Percentiles rank a stretch among this genome's conserved stretches.
Conservation (phyloP, 148 eudicot genomes). For the Silene latifolia region DNA sequence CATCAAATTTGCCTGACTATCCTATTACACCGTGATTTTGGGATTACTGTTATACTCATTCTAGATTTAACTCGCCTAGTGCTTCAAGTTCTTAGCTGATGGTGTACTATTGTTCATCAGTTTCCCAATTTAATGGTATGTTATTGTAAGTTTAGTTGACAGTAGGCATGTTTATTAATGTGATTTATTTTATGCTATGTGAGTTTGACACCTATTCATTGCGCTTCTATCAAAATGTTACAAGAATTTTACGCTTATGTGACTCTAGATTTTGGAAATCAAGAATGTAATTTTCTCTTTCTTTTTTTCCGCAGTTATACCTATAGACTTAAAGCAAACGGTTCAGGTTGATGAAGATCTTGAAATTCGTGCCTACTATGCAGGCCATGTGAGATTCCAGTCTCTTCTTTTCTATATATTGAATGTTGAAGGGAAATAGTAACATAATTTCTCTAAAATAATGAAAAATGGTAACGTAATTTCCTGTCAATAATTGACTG, state of each 20-base stretch:
- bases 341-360: slow-evolving; percentile 82
- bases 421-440: background rate
- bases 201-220: background rate
- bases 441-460: no score
- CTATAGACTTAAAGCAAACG: slow-evolving; percentile 90
- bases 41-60: background rate
- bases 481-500: no score
- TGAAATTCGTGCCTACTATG: slow-evolving; percentile 94
- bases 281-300: background rate
- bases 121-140: background rate
- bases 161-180: background rate
- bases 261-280: background rate
- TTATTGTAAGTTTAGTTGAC: background rate
- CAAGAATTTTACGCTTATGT: background rate
- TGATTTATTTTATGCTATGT: background rate
- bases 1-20: no score
- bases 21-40: background rate
- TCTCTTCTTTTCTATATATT: background rate
- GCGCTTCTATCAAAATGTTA: background rate
- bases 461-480: no score
- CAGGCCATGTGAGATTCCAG: slow-evolving; percentile 71
- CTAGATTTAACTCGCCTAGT: background rate
- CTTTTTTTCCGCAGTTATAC: slow-evolving; percentile 47
- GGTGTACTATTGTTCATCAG: background rate
- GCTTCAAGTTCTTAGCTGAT: background rate